Evolutionary conservation across 805 yeast genomes (phyloP).

Genomic region (Spencermartinsiella europaea): DNA sequence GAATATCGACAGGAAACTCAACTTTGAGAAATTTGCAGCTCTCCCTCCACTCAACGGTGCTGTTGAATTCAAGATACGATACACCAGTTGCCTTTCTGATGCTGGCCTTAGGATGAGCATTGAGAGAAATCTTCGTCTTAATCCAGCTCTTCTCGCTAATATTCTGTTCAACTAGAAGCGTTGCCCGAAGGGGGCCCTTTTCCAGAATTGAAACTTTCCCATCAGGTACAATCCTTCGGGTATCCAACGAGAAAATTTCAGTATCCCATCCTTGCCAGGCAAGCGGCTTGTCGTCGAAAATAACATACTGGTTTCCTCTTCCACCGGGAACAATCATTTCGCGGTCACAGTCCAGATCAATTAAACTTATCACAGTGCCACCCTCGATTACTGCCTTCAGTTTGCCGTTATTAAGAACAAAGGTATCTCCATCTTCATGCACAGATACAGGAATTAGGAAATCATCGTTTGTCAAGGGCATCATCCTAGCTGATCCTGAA

Average conservation of each 20-base stretch:
- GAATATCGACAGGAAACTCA: conserved; percentile 85
- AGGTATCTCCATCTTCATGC: conserved; percentile 37
- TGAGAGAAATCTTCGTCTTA: conserved; percentile 63
- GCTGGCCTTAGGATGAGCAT: conserved; percentile 38
- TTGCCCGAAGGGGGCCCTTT: conserved; percentile 53
- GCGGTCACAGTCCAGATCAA: conserved; percentile 50
- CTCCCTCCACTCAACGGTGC: conserved; percentile 79
- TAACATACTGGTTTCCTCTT: conserved; percentile 74
- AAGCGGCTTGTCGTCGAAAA: conserved; percentile 87
- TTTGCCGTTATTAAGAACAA: conserved; percentile 53
- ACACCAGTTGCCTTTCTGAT: conserved; percentile 21
- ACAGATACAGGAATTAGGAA: conserved; percentile 24
- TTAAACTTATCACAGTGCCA: conserved; percentile 55
- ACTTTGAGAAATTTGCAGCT: conserved; percentile 83
- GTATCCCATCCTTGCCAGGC: conserved; percentile 98
- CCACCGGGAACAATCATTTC: conserved; percentile 68
- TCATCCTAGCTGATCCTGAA: neutral
- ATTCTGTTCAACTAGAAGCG: conserved; percentile 56
- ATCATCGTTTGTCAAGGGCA: neutral
- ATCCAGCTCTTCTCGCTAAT: conserved; percentile 55
- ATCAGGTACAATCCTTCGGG: conserved; percentile 44
- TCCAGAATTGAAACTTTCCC: conserved; percentile 39
- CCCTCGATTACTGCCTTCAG: conserved; percentile 55
- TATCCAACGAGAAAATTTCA: conserved; percentile 79
- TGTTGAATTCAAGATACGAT: conserved; percentile 44